These are phyloP conservation scores for Wickerhamomyces rabaulensis DNA, from an alignment of 805 yeast species.

Conservation along the genomic window DNA sequence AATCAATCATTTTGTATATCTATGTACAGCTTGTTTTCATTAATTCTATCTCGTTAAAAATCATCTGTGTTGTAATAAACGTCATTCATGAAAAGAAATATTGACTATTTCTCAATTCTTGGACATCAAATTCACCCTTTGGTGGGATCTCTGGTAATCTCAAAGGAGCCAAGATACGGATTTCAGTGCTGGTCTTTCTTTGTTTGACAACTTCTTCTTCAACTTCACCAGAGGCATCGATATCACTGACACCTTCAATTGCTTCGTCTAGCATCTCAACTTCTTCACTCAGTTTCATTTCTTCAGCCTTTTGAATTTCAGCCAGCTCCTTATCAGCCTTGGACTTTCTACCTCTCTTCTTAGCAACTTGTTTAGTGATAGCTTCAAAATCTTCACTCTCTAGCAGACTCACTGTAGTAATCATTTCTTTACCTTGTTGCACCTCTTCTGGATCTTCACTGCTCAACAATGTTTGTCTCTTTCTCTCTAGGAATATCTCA, in stretches of 20 bases:
- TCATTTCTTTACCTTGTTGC: constrained; percentile 48
- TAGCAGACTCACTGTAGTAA: constrained; percentile 64
- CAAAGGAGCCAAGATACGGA: constrained; percentile 56
- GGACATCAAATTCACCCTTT: constrained; percentile 81
- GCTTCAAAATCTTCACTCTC: constrained; percentile 16
- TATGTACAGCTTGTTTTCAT: not conserved
- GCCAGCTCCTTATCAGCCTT: constrained; percentile 5
- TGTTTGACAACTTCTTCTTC: constrained; percentile 9
- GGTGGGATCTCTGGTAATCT: constrained; percentile 67
- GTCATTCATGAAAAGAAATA: constrained; percentile 61
- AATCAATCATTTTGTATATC: not conserved
- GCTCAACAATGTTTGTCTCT: constrained; percentile 48
- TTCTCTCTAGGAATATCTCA: constrained; percentile 67
- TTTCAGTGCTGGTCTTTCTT: constrained; percentile 12
- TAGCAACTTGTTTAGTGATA: constrained; percentile 1
- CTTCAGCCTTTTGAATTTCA: constrained; percentile 24
- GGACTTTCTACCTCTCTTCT: constrained; percentile 12
- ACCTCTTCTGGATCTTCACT: constrained; percentile 47
- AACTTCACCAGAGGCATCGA: constrained; percentile 2
- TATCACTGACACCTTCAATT: not conserved
- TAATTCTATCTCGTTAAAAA: not conserved
- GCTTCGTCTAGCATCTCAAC: not conserved
- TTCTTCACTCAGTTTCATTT: not conserved
- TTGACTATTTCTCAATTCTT: constrained; percentile 60
- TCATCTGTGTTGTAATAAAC: not conserved